Base-by-base conservation (phyloP, 257 asterid species). In the Capsicum chinense region DNA sequence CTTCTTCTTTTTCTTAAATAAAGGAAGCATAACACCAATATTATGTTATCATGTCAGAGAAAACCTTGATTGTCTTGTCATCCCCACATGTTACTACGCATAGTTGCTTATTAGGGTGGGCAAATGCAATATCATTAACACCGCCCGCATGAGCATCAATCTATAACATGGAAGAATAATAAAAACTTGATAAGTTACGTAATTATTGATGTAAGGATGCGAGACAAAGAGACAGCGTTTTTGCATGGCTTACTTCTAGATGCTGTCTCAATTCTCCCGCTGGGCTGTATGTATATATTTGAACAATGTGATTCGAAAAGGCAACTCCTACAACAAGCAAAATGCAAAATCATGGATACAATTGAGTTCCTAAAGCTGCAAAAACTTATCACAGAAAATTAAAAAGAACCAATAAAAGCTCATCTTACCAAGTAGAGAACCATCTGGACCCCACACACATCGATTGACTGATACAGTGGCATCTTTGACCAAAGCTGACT, bases 361-460 rank as follows among this genome's bases (percentile, higher is more conserved):
- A 54, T 52, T 76, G 63, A 21, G 63, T 50, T 74, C 63, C 81
- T 52, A 14, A 26, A 54, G 63, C 64, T 76, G 44, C 81, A 76
- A 76, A 54, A 76, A 26, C 21, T 13, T 62, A 39, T 66, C 57
- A 83, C 73, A 64, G 69, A 78, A 74, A 83, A 79, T 3, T 44
- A 44, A 44, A 44, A 66, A 8, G 62, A 50, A 35, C 50, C 80
- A 52, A 54, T 21, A 50, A 87, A 74, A 7, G 5, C 2, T 48
- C 14, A 64, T 37, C 84, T 52, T 92, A 95, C 99, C 99, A 84
- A 96, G 94, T 86, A 95, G 93, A 85, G 98, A 91, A 83, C 98
- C 98, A 89, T 96, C 99, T 26, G 98, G 95, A 68, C 97, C 98
- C 98, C 99, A 96, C 78, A 93, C 95, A 59, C 98, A 94, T 88